Base-by-base conservation (phyloP, 345 rosid genomes). In the Citrus hindsii region DNA sequence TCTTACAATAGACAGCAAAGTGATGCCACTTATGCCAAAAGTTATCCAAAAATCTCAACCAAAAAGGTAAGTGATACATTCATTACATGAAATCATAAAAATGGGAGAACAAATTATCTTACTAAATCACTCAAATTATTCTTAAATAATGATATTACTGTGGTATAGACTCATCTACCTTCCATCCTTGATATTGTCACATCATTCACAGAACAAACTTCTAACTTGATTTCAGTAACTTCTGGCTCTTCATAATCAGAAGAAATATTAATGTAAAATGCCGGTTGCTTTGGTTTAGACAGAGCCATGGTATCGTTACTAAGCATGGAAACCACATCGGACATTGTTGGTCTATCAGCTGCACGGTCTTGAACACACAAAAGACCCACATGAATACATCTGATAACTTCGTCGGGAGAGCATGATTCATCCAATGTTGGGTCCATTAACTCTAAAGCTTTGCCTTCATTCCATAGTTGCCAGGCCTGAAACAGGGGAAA, bases 341-440 rank as follows among this genome's bases (percentile, higher is more conserved):
- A 60, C 81, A 82, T 77, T 7, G 76, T 74, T 1, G 84, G 84
- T 40, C 83, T 76, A 38, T 80, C 79, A 0, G 59, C 9, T 28
- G 83, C 73, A 7, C n/a, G 63, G 12, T 80, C 65, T 76, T 80
- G 83, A 7, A 60, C 76, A 7, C 82, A 75, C 46, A 82, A 28
- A 3, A 77, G 73, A n/a, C 74, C 75, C 27, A 71, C 40, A 71
- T 71, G 61, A 30, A 71, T 21, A 60, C 33, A 42, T 33, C 81
- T 71, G 4, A 53, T 4, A 9, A 71, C 40, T 71, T 71, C 75
- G 21, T 27, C 38, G 3, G n/a, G 40, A 8, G 37, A 9, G 61
- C 37, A 53, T 10, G 56, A 69, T 40, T 42, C 72, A 2, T 24
- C 55, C 72, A 69, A 12, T 25, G 72, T 30, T n/a, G 65, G 35